phyloP scores from a whole-genome alignment of 306 rosid species.

The Abrus pulchellus region DNA sequence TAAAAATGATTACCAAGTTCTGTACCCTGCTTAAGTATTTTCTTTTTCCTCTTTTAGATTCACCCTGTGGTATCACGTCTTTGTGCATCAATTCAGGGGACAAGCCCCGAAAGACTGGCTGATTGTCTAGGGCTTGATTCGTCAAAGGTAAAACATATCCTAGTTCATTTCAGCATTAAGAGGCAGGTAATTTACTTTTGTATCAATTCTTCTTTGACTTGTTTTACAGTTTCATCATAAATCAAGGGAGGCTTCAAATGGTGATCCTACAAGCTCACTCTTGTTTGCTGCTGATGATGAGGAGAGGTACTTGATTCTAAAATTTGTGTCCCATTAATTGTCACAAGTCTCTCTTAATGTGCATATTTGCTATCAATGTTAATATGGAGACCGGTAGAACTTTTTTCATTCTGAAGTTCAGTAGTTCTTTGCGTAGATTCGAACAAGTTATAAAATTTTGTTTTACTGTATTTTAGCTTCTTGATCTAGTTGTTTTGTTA shows the following conservation, averaged over 20 bases:
- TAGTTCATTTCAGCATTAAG: conserved; percentile 38
- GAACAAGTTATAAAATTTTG: conserved; percentile 4
- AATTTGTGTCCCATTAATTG: conserved; percentile 12
- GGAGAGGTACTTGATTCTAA: conserved; percentile 74
- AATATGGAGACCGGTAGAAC: conserved; percentile 22
- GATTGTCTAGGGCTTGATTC: conserved; percentile 95
- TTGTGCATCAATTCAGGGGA: conserved; percentile 95
- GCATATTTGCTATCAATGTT: conserved; percentile 15
- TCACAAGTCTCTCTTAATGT: conserved; percentile 20
- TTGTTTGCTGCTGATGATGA: conserved; percentile 68
- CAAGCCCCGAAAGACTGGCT: conserved; percentile 94
- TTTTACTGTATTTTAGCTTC: conserved; percentile 17
- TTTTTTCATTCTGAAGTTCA: not conserved
- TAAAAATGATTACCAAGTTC: conserved; percentile 12
- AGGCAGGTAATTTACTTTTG: conserved; percentile 13
- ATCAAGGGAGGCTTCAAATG: conserved; percentile 68
- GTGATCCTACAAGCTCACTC: conserved; percentile 72
- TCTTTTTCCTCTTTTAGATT: conserved; percentile 63
- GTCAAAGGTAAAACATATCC: conserved; percentile 71
- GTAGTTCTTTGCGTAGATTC: conserved; percentile 16
- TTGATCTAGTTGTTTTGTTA: conserved; percentile 18
- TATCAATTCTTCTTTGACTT: conserved; percentile 36
- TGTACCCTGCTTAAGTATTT: conserved; percentile 44
- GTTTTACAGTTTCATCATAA: conserved; percentile 73
- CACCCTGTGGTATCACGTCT: conserved; percentile 98